Conservation (phyloP, 2,329 filamentous ascomycete genomes). For the Aspergillus viridinutans region DNA sequence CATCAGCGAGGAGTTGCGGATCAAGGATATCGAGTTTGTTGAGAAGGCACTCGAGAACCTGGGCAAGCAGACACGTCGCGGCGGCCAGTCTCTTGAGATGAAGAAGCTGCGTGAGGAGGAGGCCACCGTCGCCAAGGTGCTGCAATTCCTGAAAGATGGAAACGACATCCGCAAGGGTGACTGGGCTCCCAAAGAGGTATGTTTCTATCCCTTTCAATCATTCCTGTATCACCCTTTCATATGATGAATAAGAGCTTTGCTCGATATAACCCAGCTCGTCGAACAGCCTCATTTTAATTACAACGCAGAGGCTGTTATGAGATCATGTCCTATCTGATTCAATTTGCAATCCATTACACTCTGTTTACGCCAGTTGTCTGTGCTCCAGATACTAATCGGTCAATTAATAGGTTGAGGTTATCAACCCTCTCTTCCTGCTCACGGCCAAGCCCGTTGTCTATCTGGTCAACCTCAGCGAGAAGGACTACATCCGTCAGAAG, state of each 20-base stretch:
- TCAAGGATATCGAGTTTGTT: slow-evolving; percentile 98
- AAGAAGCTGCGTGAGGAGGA: slow-evolving; percentile 97
- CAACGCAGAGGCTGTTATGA: slow-evolving; percentile 78
- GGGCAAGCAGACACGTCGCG: slow-evolving; percentile 90
- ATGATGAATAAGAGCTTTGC: slow-evolving; percentile 99
- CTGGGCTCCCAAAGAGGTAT: slow-evolving; percentile 93
- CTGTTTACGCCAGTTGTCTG: slow-evolving; percentile 12
- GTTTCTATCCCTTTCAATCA: slow-evolving; percentile 17
- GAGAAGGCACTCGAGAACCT: slow-evolving; percentile 91
- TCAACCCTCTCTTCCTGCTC: slow-evolving; percentile 93
- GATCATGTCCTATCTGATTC: slow-evolving; percentile 76
- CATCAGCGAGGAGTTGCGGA: slow-evolving; percentile 90
- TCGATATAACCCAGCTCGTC: slow-evolving; percentile 98
- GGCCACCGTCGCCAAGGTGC: slow-evolving; percentile 84
- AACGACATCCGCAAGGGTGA: slow-evolving; percentile 90
- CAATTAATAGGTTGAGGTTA: slow-evolving; percentile 75
- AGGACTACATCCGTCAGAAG: slow-evolving; percentile 96
- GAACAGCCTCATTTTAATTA: slow-evolving; percentile 68
- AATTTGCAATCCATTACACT: slow-evolving; percentile 12
- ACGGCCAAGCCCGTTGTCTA: slow-evolving; percentile 97
- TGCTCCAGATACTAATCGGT: slow-evolving; percentile 14
- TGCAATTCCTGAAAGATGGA: slow-evolving; percentile 76
- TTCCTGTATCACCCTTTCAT: slow-evolving; percentile 32
- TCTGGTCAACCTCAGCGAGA: slow-evolving; percentile 94
- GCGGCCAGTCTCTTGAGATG: slow-evolving; percentile 92